Base-by-base conservation (phyloP, 1,284 basidiomycete species). In the Cutaneotrichosporon sp. region DNA sequence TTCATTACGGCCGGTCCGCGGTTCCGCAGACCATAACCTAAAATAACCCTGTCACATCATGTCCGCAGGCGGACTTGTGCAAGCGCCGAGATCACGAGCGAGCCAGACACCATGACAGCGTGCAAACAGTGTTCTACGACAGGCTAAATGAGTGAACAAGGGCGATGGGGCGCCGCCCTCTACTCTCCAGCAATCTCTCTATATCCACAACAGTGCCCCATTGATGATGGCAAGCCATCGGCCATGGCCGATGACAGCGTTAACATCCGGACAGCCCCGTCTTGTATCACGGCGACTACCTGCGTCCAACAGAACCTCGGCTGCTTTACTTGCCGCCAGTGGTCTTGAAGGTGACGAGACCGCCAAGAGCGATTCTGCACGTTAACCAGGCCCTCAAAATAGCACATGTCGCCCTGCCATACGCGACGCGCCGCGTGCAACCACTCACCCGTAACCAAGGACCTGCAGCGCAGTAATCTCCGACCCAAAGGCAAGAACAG, bases 381-480 rank as follows among this genome's bases (percentile, higher is more conserved):
- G 64, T 63, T 9, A 55, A 62, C 11, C 6, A n/a, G 32, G 38
- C 26, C 1, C 21, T 22, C 14, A 40, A 10, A 7, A 36, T 40
- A 9, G 30, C 31, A n/a, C 51, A 11, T 9, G 51, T n/a, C 47
- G 3, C 2, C 26, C 46, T 26, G 2, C 22, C 18, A 21, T 6
- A 32, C n/a, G 11, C 13, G 31, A n/a, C 9, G 31, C 40, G 49
- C 30, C 49, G 22, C 42, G n/a, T 46, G 16, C 18, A 16, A 46
- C 18, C 42, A n/a, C 72, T 71, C 65, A 77, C 75, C 72, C 74
- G 86, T 77, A 80, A 85, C 92, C 95, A 74, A 97, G 83, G 47
- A 97, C 85, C 79, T 99, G 96, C 26, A 96, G 79, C 1, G 88
- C 86, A 22, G 91, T 91, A 73, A 98, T 88, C 31, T 81, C 78